Percentiles rank a stretch among this genome's conserved stretches.
Conservation (phyloP, 192 early-diverging fungal genomes). For the Chytriomyces hyalinus region DNA sequence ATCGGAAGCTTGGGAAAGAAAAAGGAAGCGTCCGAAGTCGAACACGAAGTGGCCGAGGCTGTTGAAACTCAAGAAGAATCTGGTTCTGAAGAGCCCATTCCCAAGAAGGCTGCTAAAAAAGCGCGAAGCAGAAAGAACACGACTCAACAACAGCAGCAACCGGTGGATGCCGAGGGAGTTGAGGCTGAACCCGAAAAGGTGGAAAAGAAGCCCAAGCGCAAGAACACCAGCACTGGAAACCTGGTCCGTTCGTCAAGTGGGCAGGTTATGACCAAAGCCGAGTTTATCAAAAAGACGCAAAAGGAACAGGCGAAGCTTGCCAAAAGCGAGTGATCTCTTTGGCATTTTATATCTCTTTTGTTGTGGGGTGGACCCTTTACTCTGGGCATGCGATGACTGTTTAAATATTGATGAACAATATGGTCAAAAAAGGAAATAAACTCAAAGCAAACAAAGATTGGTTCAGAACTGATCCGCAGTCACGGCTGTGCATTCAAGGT, state of each 20-base stretch:
- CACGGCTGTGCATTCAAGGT: too few relatives aligned
- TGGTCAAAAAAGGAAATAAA: too few relatives aligned
- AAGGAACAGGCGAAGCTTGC: slow-evolving; percentile 24
- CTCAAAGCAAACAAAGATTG: too few relatives aligned
- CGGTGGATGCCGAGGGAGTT: slow-evolving; percentile 7
- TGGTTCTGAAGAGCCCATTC: not conserved
- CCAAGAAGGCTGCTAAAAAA: not conserved
- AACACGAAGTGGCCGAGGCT: not conserved
- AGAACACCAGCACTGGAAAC: slow-evolving; percentile 17
- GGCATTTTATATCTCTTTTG: not conserved
- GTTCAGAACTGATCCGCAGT: too few relatives aligned
- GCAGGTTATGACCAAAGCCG: slow-evolving; percentile 34
- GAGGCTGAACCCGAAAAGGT: slow-evolving; percentile 1
- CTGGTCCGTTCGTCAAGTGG: slow-evolving; percentile 18
- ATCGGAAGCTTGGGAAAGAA: slow-evolving; percentile 1
- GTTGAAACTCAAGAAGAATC: not conserved
- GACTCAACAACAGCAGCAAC: not conserved
- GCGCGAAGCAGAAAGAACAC: not conserved
- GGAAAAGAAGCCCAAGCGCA: not conserved
- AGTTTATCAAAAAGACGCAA: slow-evolving; percentile 29
- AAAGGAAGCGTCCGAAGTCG: not conserved
- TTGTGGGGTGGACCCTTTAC: too few relatives aligned
- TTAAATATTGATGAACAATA: too few relatives aligned
- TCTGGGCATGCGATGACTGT: too few relatives aligned
- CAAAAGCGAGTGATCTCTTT: slow-evolving; percentile 2